Evolutionary conservation across 73 alveolate species (phyloP), one percentile per base, ranked within the genome.

Genomic region (Breviolum minutum): DNA sequence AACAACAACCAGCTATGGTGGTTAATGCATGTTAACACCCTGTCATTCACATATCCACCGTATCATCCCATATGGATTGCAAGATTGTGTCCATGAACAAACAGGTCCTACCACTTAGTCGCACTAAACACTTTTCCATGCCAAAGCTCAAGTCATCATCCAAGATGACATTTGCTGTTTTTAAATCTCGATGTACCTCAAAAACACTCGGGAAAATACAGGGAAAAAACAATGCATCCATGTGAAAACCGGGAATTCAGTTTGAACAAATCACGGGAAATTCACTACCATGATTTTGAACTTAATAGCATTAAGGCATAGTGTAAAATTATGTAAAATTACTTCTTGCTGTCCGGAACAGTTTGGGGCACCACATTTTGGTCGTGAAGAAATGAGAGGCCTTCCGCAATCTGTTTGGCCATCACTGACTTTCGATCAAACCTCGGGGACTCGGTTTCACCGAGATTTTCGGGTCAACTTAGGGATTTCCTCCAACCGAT

Each of bases 381-480:
- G 88, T 91, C 99, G 69, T 94, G 99, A 29, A 94, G 93, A 81
- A 77, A 94, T 68, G 99, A 40, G n/a, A 94, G 83, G 61, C 99
- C 99, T 30, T 94, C 99, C 22, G 99, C 99, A 63, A 94, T 79
- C 99, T 94, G 99, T 17, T 30, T 87, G 17, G 99, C 99, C 99
- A 94, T 94, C 69, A 77, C 60, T 29, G 88, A 63, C 74, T 94
- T 94, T n/a, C 99, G 14, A n/a, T 79, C 93, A 32, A 94, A 94
- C 93, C 90, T 94, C 20, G 60, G 79, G 60, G 74, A 7, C 64
- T 22, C 10, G 89, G 63, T n/a, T 40, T 40, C 54, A 3, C 54
- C 54, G 54, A 40, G 3, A 40, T 40, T 40, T 40, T 40, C 54
- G 0, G 54, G 54, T 40, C 54, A n/a, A n/a, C n/a, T n/a, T n/a